phyloP scores from a whole-genome alignment of 345 rosid genomes.

The Acer negundo region DNA sequence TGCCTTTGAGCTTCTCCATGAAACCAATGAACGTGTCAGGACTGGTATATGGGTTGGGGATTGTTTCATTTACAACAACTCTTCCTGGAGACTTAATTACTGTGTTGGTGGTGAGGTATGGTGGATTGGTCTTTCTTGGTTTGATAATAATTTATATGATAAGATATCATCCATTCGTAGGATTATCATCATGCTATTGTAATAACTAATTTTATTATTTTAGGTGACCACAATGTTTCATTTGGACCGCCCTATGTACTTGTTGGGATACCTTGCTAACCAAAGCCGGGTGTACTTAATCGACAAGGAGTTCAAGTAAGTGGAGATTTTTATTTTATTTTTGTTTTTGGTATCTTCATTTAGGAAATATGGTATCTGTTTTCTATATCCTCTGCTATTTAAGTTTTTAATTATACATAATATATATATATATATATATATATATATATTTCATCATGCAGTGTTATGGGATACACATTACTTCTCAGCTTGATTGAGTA shows the following conservation, averaged over 20 bases:
- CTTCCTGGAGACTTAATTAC: conserved; percentile 97
- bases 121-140: conserved; percentile 12
- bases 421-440: no score
- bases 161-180: background rate
- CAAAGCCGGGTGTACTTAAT: conserved; percentile 98
- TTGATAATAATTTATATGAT: conserved; percentile 6
- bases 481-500: conserved; percentile 91
- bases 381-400: background rate
- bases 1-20: conserved; percentile 99
- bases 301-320: conserved; percentile 99
- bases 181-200: background rate
- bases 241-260: conserved; percentile 99
- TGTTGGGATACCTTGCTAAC: conserved; percentile 94
- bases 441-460: conserved; percentile 29
- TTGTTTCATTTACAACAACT: conserved; percentile 97
- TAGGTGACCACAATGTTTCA: conserved; percentile 99
- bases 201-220: conserved; percentile 13
- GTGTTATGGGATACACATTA: conserved; percentile 83
- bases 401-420: background rate
- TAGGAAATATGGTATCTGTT: background rate
- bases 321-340: background rate
- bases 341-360: background rate
- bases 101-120: conserved; percentile 99
- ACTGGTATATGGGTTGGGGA: conserved; percentile 99
- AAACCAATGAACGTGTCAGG: conserved; percentile 96